Evolutionary conservation across 371 early-diverging fungal genomes (phyloP), one percentile per base, ranked within the genome.

Genomic region (Rhizomucor pusillus): DNA sequence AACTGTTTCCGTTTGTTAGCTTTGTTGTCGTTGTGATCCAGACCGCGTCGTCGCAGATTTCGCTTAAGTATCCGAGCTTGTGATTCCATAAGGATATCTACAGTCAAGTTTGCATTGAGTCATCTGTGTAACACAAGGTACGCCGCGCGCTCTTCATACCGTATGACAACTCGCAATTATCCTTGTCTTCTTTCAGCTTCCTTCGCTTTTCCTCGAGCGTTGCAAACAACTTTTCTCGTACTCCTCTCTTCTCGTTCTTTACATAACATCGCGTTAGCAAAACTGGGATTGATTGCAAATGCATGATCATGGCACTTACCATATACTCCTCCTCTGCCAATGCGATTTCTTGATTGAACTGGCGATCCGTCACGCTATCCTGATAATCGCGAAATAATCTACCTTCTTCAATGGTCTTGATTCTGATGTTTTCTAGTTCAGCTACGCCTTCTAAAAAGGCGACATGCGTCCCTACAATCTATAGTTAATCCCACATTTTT

Each of bases 141-240:
- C 50, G 60, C 56, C 45, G 54, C 57, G 5, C 14, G 3, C 9
- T n/a, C 23, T 12, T 14, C 41, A 51, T 67, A 83, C 88, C 86
- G 49, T 79, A 80, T 18, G 77, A 68, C 23, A 90, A 73, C 53
- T 90, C 91, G 68, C 87, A 73, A 63, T 84, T 88, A 48, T 92
- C 94, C 59, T 89, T 87, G 47, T 93, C 94, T 54, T 93, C 94
- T 24, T 82, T 82, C 39, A 92, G 64, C 49, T 87, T 88, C 33
- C 84, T 74, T 53, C 89, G 81, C 56, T 85, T 84, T 34, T 87
- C 90, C 50, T 93, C 92, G 29, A 93, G 67, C 12, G 73, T 81
- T 12, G 72, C 72, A 56, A 90, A 80, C 60, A 93, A 68, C 62
- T 84, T 87, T 37, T 90, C 90, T 45, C 86, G 74, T 39, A 91